A percentile compares a stretch with the other conserved stretches of the same genome.
Conservation (phyloP, 768 basidiomycete species). For the Lepiota brunneoincarnata region DNA sequence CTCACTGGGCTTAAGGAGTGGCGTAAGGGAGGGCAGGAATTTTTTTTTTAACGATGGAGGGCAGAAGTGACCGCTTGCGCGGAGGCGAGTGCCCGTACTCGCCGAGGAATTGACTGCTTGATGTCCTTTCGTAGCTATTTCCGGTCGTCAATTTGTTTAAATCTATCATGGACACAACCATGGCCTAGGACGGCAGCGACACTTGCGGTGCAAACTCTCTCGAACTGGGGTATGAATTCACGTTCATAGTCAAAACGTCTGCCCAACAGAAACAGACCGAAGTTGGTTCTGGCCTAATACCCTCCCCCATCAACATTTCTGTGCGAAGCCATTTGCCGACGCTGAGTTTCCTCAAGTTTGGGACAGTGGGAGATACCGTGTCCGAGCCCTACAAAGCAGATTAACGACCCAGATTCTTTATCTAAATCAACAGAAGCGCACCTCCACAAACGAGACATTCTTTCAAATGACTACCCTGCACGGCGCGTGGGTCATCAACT, state of each 20-base stretch:
- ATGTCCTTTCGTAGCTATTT: too few relatives aligned
- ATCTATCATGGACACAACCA: too few relatives aligned
- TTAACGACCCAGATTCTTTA: constrained; percentile 2
- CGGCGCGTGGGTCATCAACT: constrained; percentile 87
- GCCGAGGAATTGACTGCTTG: too few relatives aligned
- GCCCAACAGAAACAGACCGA: not conserved
- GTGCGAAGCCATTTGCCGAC: constrained; percentile 88
- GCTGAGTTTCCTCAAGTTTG: constrained; percentile 90
- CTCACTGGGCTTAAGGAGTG: too few relatives aligned
- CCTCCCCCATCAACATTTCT: constrained; percentile 67
- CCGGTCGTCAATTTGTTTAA: too few relatives aligned
- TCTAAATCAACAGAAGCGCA: constrained; percentile 25
- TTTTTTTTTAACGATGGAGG: too few relatives aligned
- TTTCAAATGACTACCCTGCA: constrained; percentile 71
- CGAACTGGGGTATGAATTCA: not conserved
- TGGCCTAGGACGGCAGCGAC: too few relatives aligned
- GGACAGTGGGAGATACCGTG: constrained; percentile 95
- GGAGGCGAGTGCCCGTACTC: too few relatives aligned
- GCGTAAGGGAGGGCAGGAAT: too few relatives aligned
- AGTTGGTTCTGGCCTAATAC: constrained; percentile 7
- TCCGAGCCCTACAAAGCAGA: constrained; percentile 66
- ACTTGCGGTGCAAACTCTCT: not conserved
- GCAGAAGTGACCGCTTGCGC: too few relatives aligned
- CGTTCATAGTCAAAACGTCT: not conserved
- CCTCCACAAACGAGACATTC: constrained; percentile 98